These are phyloP conservation scores for Colletotrichum karsti DNA, from an alignment of 2,329 filamentous ascomycete genomes.

Conservation along the genomic window DNA sequence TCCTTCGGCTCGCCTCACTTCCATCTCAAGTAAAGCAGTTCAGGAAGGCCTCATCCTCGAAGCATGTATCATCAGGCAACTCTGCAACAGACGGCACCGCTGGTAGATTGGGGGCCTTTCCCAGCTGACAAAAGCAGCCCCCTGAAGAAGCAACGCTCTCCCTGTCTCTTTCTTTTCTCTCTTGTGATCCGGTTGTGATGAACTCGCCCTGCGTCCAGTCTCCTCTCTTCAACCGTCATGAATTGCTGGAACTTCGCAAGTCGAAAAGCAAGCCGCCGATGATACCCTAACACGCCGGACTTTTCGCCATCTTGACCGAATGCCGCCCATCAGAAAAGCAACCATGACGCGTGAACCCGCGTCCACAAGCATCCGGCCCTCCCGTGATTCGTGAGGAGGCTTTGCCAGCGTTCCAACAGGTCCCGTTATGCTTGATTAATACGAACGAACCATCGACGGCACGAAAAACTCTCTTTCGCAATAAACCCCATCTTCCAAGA, in stretches of 20 bases:
- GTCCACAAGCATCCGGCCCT: constrained; percentile 1
- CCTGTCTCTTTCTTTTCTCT: neutral
- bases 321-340: neutral
- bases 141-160: constrained; percentile 16
- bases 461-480: neutral
- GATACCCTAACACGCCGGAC: neutral
- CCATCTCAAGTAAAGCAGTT: constrained; percentile 4
- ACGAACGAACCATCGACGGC: neutral
- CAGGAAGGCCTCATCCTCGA: neutral
- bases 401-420: constrained; percentile 18
- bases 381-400: neutral
- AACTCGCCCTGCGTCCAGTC: constrained; percentile 10
- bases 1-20: constrained; percentile 1
- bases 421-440: constrained; percentile 22
- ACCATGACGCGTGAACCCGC: neutral
- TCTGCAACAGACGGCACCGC: neutral
- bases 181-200: neutral
- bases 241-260: neutral
- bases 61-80: constrained; percentile 10
- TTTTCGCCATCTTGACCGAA: neutral
- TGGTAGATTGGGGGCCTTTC: constrained; percentile 5
- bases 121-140: constrained; percentile 4
- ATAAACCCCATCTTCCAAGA: neutral
- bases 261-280: constrained; percentile 2
- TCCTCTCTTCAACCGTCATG: constrained; percentile 2